Evolutionary conservation across 2,329 filamentous ascomycete genomes (phyloP), one percentile per base, ranked within the genome.

Genomic region (Sclerotinia subarctica): DNA sequence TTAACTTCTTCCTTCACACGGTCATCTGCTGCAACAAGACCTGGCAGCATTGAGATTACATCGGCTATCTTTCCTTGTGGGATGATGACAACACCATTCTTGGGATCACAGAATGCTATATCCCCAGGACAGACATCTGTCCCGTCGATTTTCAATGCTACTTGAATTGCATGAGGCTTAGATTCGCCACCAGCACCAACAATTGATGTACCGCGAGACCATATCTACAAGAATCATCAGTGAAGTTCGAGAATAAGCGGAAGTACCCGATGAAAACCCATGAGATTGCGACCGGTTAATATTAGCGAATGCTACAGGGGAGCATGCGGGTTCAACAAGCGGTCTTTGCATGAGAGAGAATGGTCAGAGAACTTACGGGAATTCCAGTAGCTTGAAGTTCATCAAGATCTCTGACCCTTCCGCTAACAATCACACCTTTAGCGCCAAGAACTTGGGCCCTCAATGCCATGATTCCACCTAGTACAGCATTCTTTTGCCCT

Each of bases 381-480:
- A 91, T 74, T 46, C 80, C 82, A 15, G 84, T 84, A 54, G 76
- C 81, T 66, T 79, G 81, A 69, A 92, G 77, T 74, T 90, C 87
- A 21, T 79, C 80, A 24, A 92, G 74, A 79, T 93, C 91, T 70
- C 90, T 82, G 7, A 90, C 85, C 51, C 90, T 81, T 0, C 90
- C 90, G 72, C 87, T 84, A 10, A 92, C 87, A n/a, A 93, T 79
- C 15, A 90, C 83, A 3, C 83, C 89, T 72, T 82, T 81, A 24
- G 85, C 85, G 19, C 85, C 85, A 15, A 88, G 81, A 19, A 83
- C 77, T 73, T 87, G 86, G 84, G 93, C 90, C 26, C 90, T 82
- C 42, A 85, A 80, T 6, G 89, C 90, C 85, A 93, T 90, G 71
- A 93, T 91, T 24, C 90, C 90, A n/a, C 91, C 91, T 7, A 91